These are phyloP conservation scores for Boletus pseudo-olivaceus DNA, from an alignment of 768 basidiomycete species.

Conservation along the genomic window DNA sequence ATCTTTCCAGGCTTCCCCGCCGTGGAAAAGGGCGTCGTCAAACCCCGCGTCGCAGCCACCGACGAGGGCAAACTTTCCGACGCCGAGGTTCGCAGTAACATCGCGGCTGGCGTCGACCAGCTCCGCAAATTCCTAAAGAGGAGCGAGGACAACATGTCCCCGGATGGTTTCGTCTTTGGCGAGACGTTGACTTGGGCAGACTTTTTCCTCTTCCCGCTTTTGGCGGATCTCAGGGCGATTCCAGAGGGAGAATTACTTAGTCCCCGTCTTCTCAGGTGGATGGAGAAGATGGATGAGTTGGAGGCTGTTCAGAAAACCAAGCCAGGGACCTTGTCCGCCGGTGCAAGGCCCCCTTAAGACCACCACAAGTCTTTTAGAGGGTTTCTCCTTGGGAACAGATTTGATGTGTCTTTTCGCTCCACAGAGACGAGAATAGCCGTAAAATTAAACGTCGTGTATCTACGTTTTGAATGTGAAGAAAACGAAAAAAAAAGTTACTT, in stretches of 20 bases:
- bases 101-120: slow-evolving; percentile 15
- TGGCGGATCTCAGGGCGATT: slow-evolving; percentile 28
- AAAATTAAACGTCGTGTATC: neutral
- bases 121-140: slow-evolving; percentile 16
- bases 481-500: neutral
- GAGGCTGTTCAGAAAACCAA: slow-evolving; percentile 26
- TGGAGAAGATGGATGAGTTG: slow-evolving; percentile 23
- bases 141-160: slow-evolving; percentile 24
- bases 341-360: slow-evolving; percentile 23
- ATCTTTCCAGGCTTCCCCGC: slow-evolving; percentile 23
- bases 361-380: neutral
- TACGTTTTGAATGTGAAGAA: neutral
- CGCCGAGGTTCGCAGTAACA: slow-evolving; percentile 17
- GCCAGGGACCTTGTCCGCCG: slow-evolving; percentile 24
- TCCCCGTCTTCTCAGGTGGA: slow-evolving; percentile 22
- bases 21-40: slow-evolving; percentile 31
- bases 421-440: neutral
- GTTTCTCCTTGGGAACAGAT: neutral
- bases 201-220: slow-evolving; percentile 32
- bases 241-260: slow-evolving; percentile 26
- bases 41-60: slow-evolving; percentile 27
- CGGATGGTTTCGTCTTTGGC: slow-evolving; percentile 29
- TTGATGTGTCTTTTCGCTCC: neutral
- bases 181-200: slow-evolving; percentile 30
- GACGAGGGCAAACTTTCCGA: slow-evolving; percentile 25